Evolutionary conservation across 2,329 filamentous ascomycete genomes (phyloP).

Genomic region (Cadophora sp.): DNA sequence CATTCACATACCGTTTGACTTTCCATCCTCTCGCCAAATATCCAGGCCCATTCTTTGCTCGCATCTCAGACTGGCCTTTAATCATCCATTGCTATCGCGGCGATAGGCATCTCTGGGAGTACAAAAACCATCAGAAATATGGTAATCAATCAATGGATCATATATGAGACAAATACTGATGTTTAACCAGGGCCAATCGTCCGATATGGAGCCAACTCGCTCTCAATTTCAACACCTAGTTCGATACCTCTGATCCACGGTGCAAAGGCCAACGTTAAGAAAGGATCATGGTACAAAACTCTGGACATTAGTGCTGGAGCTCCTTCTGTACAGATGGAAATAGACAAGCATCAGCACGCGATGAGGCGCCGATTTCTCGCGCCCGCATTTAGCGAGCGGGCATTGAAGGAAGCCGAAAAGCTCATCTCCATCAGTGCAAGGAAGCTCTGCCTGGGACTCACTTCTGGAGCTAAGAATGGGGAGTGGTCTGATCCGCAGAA

Average conservation of each 20-base stretch:
- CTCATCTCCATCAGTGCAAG: slow-evolving; percentile 30
- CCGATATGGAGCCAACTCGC: slow-evolving; percentile 24
- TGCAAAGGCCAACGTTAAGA: slow-evolving; percentile 32
- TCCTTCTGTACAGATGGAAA: slow-evolving; percentile 29
- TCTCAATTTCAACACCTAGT: slow-evolving; percentile 23
- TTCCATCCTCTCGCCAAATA: slow-evolving; percentile 11
- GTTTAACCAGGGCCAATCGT: background rate
- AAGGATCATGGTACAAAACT: slow-evolving; percentile 31
- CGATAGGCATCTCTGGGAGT: slow-evolving; percentile 30
- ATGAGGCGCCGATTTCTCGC: slow-evolving; percentile 36
- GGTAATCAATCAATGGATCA: slow-evolving; percentile 8
- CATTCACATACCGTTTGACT: background rate
- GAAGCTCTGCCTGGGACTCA: slow-evolving; percentile 19
- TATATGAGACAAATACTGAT: background rate
- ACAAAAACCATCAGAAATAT: slow-evolving; percentile 31
- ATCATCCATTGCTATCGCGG: slow-evolving; percentile 27
- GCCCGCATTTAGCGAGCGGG: slow-evolving; percentile 44
- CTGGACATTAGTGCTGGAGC: slow-evolving; percentile 27
- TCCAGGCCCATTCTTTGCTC: slow-evolving; percentile 15
- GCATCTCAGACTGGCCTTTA: slow-evolving; percentile 29
- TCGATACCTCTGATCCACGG: slow-evolving; percentile 24
- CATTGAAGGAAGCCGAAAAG: slow-evolving; percentile 44
- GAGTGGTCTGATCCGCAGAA: slow-evolving; percentile 29
- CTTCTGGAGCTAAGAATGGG: slow-evolving; percentile 19
- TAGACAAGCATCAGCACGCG: slow-evolving; percentile 26